Base-by-base conservation (phyloP, 106 monocot species). In the Phalaenopsis aphrodite region DNA sequence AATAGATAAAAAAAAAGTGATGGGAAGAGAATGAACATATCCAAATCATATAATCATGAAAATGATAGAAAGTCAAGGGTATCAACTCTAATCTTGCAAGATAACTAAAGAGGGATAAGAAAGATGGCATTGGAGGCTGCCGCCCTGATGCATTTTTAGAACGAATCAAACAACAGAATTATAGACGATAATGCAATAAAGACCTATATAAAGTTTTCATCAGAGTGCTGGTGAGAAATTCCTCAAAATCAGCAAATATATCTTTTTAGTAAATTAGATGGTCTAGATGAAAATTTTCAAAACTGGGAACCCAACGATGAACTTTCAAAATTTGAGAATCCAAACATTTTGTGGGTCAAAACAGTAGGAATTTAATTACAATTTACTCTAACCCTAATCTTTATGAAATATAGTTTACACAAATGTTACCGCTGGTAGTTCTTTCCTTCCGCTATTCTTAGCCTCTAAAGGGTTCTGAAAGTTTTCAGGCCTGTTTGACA, bases 341-440 rank as follows among this genome's bases (percentile, higher is more conserved):
- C 72, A 72, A 72, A 72, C 41, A 72, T 16, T 41, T 30, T 4
- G 10, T 24, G 38, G 41, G 16, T 41, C 72, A 72, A 41, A 72
- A 72, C 38, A 72, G 3, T 14, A 14, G 7, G 2, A 7, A n/a
- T 74, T 3, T 43, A 41, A 43, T 18, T 61, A 61, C n/a, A 61
- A 21, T 61, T 61, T 61, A n/a, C 21, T 3, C 19, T 61, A 38
- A 69, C 21, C 5, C 19, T 61, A 38, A 69, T 12, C 8, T 64
- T 64, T 23, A 23, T 24, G 23, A 64, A 64, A 64, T 64, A 64
- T 10, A 38, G 69, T 69, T 37, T 74, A 74, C 41, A 43, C 74
- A 74, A 74, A 36, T 42, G 42, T 81, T 86, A 89, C 89, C 78
- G 68, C 89, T 69, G 89, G 91, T 36, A 91, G 85, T 87, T 87